These are phyloP conservation scores for Aquilaria sinensis DNA, from an alignment of 345 rosid species.

Conservation along the genomic window DNA sequence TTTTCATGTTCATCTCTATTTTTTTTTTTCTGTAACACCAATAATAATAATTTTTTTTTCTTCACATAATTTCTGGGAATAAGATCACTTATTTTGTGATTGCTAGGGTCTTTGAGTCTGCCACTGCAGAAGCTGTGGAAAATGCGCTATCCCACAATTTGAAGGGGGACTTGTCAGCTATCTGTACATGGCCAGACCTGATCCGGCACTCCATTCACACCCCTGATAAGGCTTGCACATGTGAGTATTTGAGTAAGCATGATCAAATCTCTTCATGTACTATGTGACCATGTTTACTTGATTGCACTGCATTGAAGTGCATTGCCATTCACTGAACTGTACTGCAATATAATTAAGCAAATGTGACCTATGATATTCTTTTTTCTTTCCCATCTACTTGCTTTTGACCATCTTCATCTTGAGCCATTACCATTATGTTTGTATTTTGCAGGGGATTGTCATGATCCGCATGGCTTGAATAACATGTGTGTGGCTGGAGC, in stretches of 20 bases:
- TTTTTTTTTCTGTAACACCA: too few species aligned
- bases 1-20: background rate
- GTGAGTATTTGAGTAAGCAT: conserved; percentile 40
- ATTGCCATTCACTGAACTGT: too few species aligned
- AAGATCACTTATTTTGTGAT: background rate
- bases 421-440: too few species aligned
- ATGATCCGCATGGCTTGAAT: conserved; percentile 45
- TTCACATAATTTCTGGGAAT: too few species aligned
- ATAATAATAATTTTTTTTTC: background rate
- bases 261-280: background rate
- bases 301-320: background rate
- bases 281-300: background rate
- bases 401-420: too few species aligned
- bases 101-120: conserved; percentile 57
- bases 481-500: conserved; percentile 88
- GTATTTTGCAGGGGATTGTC: conserved; percentile 70
- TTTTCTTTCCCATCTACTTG: too few species aligned
- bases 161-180: conserved; percentile 52
- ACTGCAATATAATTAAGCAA: too few species aligned
- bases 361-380: too few species aligned
- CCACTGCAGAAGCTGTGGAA: conserved; percentile 54
- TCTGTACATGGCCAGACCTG: conserved; percentile 73
- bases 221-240: conserved; percentile 56
- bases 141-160: conserved; percentile 44
- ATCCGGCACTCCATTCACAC: conserved; percentile 75